Evolutionary conservation across 2,329 filamentous ascomycete genomes (phyloP).

Genomic region (Purpureocillium takamizusanense): DNA sequence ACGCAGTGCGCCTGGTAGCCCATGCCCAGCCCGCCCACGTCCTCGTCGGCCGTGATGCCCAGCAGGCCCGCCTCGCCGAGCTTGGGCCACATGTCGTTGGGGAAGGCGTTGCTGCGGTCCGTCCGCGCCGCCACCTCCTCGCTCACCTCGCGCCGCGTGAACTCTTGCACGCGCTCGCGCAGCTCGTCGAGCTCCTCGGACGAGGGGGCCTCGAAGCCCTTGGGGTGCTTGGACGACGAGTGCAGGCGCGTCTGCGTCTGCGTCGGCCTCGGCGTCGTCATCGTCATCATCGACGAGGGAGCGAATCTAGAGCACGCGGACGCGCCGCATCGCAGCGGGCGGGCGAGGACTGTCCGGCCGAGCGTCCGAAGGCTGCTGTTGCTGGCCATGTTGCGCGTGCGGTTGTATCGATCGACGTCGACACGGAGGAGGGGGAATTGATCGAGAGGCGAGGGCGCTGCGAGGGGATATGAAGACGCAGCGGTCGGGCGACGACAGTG

Average conservation of each 20-base stretch:
- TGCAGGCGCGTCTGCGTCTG: slow-evolving; percentile 23
- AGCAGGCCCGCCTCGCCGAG: slow-evolving; percentile 85
- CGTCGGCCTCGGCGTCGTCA: too few species aligned
- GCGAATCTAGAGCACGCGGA: too few species aligned
- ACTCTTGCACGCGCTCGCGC: slow-evolving; percentile 78
- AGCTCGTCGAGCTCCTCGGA: slow-evolving; percentile 69
- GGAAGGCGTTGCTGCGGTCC: slow-evolving; percentile 84
- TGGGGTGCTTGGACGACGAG: slow-evolving; percentile 47
- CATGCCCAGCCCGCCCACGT: slow-evolving; percentile 81
- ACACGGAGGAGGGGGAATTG: too few species aligned
- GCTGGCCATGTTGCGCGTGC: too few species aligned
- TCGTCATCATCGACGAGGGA: too few species aligned
- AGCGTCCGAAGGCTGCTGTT: too few species aligned
- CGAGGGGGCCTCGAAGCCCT: slow-evolving; percentile 59
- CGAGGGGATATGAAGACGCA: too few species aligned
- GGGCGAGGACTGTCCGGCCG: too few species aligned
- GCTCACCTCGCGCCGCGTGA: slow-evolving; percentile 78
- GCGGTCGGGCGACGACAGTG: too few species aligned
- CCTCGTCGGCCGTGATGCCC: slow-evolving; percentile 87
- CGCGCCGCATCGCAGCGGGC: too few species aligned
- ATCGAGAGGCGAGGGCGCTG: too few species aligned
- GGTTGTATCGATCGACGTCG: too few species aligned
- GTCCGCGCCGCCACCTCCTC: slow-evolving; percentile 73
- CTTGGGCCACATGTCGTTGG: slow-evolving; percentile 85
- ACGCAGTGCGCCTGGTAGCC: slow-evolving; percentile 96